phyloP scores from a whole-genome alignment of 2,329 filamentous ascomycete species.

The Aschersonia sp. region DNA sequence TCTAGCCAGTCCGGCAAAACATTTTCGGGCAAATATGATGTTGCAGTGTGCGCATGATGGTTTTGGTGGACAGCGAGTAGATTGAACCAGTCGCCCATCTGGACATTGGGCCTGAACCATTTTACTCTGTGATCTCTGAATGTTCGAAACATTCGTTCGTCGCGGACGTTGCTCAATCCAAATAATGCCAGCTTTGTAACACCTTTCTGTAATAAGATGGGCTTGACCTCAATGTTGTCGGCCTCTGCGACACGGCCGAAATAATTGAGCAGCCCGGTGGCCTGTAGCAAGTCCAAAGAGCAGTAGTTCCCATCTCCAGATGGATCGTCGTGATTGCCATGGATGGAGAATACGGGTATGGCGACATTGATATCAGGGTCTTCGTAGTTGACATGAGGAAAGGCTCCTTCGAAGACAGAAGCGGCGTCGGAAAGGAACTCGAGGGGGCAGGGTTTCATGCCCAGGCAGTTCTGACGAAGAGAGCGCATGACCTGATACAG shows the following conservation, averaged over 20 bases:
- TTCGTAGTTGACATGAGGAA: constrained; percentile 94
- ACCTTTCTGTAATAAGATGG: constrained; percentile 85
- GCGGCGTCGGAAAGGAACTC: constrained; percentile 89
- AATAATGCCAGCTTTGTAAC: constrained; percentile 85
- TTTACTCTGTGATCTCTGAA: constrained; percentile 89
- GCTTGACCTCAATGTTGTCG: constrained; percentile 87
- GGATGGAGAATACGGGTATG: constrained; percentile 95
- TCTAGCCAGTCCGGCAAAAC: constrained; percentile 87
- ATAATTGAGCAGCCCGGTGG: constrained; percentile 87
- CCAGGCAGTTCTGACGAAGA: constrained; percentile 82
- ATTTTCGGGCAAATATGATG: constrained; percentile 86
- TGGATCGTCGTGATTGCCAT: constrained; percentile 96
- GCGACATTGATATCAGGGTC: constrained; percentile 94
- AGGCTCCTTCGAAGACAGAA: constrained; percentile 78
- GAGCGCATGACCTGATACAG: constrained; percentile 98
- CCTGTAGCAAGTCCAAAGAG: constrained; percentile 79
- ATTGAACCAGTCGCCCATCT: constrained; percentile 89
- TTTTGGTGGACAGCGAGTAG: constrained; percentile 93
- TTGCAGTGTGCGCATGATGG: constrained; percentile 81
- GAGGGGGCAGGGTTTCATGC: constrained; percentile 88
- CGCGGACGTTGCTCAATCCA: constrained; percentile 88
- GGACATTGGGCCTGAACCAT: constrained; percentile 72
- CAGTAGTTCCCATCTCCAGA: constrained; percentile 91
- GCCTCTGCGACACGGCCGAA: constrained; percentile 85
- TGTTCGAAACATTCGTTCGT: constrained; percentile 86